Evolutionary conservation across 1,139 yeast genomes (phyloP).

Genomic region (Diutina pseudorugosa): DNA sequence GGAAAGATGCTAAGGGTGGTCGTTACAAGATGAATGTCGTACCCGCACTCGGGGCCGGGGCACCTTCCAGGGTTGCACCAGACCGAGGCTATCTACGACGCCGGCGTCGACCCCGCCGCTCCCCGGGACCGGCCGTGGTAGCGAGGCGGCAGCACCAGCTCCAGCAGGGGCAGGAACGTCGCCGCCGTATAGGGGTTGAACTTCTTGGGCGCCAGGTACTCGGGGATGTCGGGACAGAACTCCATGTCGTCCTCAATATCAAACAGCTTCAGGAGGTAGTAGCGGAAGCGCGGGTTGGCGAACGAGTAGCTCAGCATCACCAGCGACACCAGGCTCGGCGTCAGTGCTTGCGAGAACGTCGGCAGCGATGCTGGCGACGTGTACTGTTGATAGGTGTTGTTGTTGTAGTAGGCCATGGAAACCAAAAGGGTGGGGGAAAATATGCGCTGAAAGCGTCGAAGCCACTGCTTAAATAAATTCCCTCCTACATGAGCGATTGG

Average conservation of each 20-base stretch:
- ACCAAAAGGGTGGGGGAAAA: not conserved
- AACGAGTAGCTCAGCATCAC: slow-evolving; percentile 19
- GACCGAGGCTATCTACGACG: not conserved
- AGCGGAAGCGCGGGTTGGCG: slow-evolving; percentile 33
- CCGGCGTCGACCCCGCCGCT: not conserved
- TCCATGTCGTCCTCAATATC: slow-evolving; percentile 56
- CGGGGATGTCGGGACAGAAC: slow-evolving; percentile 48
- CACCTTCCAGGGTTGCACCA: not conserved
- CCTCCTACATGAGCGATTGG: slow-evolving; percentile 1
- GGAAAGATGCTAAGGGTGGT: not conserved
- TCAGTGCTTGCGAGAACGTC: slow-evolving; percentile 2
- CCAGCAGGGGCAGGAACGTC: slow-evolving; percentile 33
- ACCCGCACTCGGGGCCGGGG: not conserved
- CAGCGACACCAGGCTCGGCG: slow-evolving; percentile 8
- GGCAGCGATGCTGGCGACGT: slow-evolving; percentile 3
- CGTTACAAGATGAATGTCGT: too few relatives aligned
- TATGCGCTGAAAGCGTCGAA: not conserved
- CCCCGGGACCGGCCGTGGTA: not conserved
- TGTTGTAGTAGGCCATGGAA: slow-evolving; percentile 4
- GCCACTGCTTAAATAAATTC: not conserved
- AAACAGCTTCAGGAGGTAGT: slow-evolving; percentile 44
- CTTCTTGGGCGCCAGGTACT: slow-evolving; percentile 12
- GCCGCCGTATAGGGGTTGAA: slow-evolving; percentile 52
- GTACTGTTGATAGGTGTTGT: slow-evolving; percentile 3
- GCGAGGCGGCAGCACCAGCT: not conserved